Percentiles rank a stretch among this genome's conserved stretches.
phyloP scores from a whole-genome alignment of 2,329 filamentous ascomycete genomes.

The Dryadomyces quercus-mongolicae region DNA sequence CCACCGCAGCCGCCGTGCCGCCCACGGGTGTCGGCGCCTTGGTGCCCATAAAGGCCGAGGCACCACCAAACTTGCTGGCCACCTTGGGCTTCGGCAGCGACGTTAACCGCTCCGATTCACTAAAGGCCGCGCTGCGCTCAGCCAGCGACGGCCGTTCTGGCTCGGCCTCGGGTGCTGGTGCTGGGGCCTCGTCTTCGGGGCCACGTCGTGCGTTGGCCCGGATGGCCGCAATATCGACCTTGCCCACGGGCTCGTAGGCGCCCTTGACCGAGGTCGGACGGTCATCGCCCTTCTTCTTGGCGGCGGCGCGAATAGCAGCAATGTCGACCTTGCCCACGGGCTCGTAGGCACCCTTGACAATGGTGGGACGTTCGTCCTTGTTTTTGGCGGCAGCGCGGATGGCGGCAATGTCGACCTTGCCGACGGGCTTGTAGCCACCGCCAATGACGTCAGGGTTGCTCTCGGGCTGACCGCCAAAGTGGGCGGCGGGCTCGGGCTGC shows the following conservation, averaged over 20 bases:
- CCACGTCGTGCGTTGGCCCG: not conserved
- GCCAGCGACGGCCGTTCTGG: slow-evolving; percentile 52
- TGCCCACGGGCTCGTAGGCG: slow-evolving; percentile 3
- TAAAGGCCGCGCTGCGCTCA: slow-evolving; percentile 68
- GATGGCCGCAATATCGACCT: slow-evolving; percentile 2
- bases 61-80: slow-evolving; percentile 71
- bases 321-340: slow-evolving; percentile 96
- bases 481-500: slow-evolving; percentile 49
- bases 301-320: slow-evolving; percentile 75
- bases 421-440: slow-evolving; percentile 84
- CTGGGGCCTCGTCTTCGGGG: slow-evolving; percentile 18
- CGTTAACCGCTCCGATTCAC: slow-evolving; percentile 67
- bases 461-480: slow-evolving; percentile 23
- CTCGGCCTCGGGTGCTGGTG: slow-evolving; percentile 17
- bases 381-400: slow-evolving; percentile 63
- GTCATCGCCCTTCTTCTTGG: slow-evolving; percentile 22
- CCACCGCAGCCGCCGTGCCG: slow-evolving; percentile 42
- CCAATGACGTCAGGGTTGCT: slow-evolving; percentile 57
- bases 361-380: slow-evolving; percentile 68
- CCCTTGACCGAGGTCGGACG: slow-evolving; percentile 43
- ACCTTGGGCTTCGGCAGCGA: slow-evolving; percentile 91
- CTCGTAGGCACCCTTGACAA: slow-evolving; percentile 87
- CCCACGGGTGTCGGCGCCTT: slow-evolving; percentile 72
- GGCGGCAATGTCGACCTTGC: slow-evolving; percentile 94
- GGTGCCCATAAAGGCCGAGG: slow-evolving; percentile 67